phyloP scores from a whole-genome alignment of 2,329 filamentous ascomycete genomes.

The Calonectria pseudoreteaudii region DNA sequence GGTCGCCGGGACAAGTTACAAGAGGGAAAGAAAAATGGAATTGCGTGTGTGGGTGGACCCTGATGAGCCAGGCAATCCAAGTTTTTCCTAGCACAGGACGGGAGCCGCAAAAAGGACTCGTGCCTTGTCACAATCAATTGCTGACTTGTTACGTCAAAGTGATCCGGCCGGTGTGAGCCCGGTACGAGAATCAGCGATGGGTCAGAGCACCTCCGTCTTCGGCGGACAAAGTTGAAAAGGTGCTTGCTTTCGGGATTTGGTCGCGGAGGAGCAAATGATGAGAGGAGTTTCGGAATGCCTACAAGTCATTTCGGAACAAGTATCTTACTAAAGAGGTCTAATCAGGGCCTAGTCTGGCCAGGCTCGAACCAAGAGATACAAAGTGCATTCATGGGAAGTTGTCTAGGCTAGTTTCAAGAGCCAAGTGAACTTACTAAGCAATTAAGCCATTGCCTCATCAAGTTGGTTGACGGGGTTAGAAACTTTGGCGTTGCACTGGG shows the following conservation, averaged over 20 bases:
- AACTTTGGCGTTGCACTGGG: background rate
- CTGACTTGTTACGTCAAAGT: constrained; percentile 16
- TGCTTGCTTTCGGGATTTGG: background rate
- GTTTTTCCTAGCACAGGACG: background rate
- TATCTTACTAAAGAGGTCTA: background rate
- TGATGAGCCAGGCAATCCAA: constrained; percentile 20
- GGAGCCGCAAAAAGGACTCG: background rate
- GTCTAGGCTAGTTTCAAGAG: background rate
- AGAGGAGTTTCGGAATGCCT: background rate
- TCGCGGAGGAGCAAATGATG: background rate
- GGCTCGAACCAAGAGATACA: background rate
- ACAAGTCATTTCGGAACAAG: background rate
- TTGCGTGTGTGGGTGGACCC: constrained; percentile 26
- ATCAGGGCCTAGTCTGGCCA: too few relatives aligned
- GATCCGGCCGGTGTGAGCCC: background rate
- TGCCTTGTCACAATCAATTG: background rate
- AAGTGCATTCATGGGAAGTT: background rate
- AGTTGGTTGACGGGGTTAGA: background rate
- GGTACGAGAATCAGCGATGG: constrained; percentile 20
- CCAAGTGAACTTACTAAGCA: background rate
- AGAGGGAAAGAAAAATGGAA: constrained; percentile 31
- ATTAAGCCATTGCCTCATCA: background rate
- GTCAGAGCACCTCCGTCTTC: constrained; percentile 34
- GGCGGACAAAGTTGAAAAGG: constrained; percentile 24
- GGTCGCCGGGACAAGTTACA: constrained; percentile 35